Conservation (phyloP, 2,329 filamentous ascomycete species). For the Epicoccum sorghinum region DNA sequence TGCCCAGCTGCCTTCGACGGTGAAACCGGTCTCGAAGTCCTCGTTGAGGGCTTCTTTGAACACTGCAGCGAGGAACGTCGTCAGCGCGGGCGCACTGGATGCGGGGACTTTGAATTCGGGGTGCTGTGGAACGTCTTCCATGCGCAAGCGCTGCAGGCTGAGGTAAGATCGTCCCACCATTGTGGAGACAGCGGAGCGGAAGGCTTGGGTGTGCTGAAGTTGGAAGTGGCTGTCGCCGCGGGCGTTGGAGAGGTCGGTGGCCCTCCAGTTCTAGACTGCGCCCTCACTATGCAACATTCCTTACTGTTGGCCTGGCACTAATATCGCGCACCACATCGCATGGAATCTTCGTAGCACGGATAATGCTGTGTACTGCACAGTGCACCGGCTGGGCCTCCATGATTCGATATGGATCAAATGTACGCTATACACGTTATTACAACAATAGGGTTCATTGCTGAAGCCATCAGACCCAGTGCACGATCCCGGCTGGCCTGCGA, state of each 20-base stretch:
- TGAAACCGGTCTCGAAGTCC: slow-evolving; percentile 25
- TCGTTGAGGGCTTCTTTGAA: slow-evolving; percentile 25
- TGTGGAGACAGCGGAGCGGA: slow-evolving; percentile 22
- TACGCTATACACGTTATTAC: too few species aligned
- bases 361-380: background rate
- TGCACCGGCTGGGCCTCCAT: background rate
- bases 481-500: too few species aligned
- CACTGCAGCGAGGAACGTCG: slow-evolving; percentile 23
- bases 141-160: slow-evolving; percentile 9
- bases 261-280: slow-evolving; percentile 9
- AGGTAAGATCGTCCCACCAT: slow-evolving; percentile 18
- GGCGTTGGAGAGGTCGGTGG: background rate
- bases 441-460: too few species aligned
- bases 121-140: slow-evolving; percentile 29
- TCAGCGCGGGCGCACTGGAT: slow-evolving; percentile 14
- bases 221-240: slow-evolving; percentile 12
- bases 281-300: background rate
- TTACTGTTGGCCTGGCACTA: background rate
- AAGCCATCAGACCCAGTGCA: too few species aligned
- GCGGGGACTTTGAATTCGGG: slow-evolving; percentile 10
- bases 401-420: too few species aligned
- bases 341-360: background rate
- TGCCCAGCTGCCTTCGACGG: slow-evolving; percentile 21
- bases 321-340: background rate
- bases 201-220: slow-evolving; percentile 16